Evolutionary conservation across 306 rosid species (phyloP), one percentile per base, ranked within the genome.

Genomic region (Gleditsia sinensis): DNA sequence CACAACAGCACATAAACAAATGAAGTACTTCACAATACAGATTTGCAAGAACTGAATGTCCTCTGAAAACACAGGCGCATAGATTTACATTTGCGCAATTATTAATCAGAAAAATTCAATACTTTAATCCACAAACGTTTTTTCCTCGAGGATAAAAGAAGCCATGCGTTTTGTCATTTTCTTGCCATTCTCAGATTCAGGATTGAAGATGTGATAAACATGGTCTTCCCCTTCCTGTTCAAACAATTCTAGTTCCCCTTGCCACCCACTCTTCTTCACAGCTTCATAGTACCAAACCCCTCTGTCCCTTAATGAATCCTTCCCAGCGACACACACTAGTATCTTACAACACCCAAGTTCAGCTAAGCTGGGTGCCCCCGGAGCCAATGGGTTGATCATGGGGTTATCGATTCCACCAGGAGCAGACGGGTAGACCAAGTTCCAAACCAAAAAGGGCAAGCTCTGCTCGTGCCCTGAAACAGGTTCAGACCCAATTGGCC

Each of bases 181-280:
- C 10, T 16, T 45, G 12, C 62, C 78, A 24, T 72, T 34, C 5
- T 55, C 30, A 1, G 75, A 43, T 16, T 76, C 53, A 34, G 75
- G 59, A 23, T 76, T 1, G 19, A 43, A 45, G 11, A 83, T 32
- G 2, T 75, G 81, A 25, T 46, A 79, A 23, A 34, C 76, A 72
- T 83, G 83, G 1, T 30, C 80, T 14, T 67, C 78, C 1, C 66
- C 83, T 21, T 75, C 25, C 57, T 28, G 45, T 13, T 79, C 83
- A 71, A 74, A 54, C 39, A 63, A 34, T 28, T 82, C 82, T 14
- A 69, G 1, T 16, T 81, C 13, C 4, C 85, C 85, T 55, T 49
- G 4, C 88, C 85, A 84, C 2, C 71, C 83, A 72, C 86, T 85
- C 5, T 81, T 10, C 61, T 49, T 79, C 19, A 82, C 33, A 36